Evolutionary conservation across 768 basidiomycete species (phyloP), one percentile per base, ranked within the genome.

Genomic region (Panaeolus papilionaceus): DNA sequence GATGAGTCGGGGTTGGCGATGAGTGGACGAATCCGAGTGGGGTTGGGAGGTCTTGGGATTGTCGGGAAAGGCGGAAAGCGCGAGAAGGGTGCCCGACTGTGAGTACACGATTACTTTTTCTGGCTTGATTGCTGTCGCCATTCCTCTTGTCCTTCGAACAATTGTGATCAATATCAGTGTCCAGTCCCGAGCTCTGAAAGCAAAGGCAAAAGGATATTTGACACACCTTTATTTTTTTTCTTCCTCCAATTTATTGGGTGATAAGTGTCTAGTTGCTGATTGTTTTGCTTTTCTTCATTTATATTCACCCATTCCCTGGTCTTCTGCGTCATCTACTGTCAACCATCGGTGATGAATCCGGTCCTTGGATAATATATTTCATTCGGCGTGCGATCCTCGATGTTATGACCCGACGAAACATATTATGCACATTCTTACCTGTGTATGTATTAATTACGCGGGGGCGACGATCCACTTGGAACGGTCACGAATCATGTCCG

Each of bases 21-120:
- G 71, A 70, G 75, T 33, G 82, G 80, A 18, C 82, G 82, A 0
- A 83, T 85, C 68, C 82, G 79, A 67, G 82, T 86, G 16, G 85
- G 84, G 12, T 77, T 84, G 73, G 82, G 76, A 64, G 85, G 83
- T 3, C 71, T 86, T 62, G 83, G 83, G 28, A 81, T 83, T 1
- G 70, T 72, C 20, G 78, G 77, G 38, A 73, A 72, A 62, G 72
- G 74, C 61, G 77, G 73, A 26, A 77, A 70, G 69, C 74, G 74
- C 51, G 71, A 77, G 37, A 78, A 76, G 67, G 69, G 71, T 38
- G 63, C 70, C 20, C 77, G 82, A 77, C 75, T 80, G 84, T 85
- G 73, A 81, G 80, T 80, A 16, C 38, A 38, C 23, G 26, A 11
- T 47, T 37, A n/a, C 63, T 65, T 65, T 51, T 65, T 51, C 42